phyloP scores from a whole-genome alignment of 1,139 yeast genomes.

The Williopsis jadinii region DNA sequence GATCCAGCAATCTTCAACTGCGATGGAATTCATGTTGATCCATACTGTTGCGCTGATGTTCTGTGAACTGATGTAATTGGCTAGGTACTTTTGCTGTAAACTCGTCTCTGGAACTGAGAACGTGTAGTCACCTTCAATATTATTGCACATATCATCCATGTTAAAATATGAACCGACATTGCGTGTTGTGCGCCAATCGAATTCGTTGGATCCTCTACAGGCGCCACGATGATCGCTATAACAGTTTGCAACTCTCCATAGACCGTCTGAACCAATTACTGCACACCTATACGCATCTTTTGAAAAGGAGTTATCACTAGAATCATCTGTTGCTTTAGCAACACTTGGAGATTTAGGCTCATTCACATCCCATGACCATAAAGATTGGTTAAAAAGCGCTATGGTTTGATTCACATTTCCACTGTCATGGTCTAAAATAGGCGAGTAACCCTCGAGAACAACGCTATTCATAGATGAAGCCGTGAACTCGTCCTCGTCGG shows the following conservation, averaged over 20 bases:
- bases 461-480: slow-evolving; percentile 28
- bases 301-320: slow-evolving; percentile 12
- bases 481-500: slow-evolving; percentile 28
- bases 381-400: slow-evolving; percentile 27
- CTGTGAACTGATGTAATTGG: slow-evolving; percentile 16
- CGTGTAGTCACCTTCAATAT: slow-evolving; percentile 18
- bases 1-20: slow-evolving; percentile 76
- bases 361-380: slow-evolving; percentile 69
- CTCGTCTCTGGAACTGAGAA: slow-evolving; percentile 57
- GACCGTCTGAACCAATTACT: slow-evolving; percentile 30
- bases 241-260: slow-evolving; percentile 64
- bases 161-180: slow-evolving; percentile 40
- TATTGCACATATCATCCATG: slow-evolving; percentile 37
- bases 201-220: slow-evolving; percentile 39
- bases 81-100: slow-evolving; percentile 33
- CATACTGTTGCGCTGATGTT: slow-evolving; percentile 41
- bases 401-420: slow-evolving; percentile 23
- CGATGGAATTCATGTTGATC: slow-evolving; percentile 80
- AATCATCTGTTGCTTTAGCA: slow-evolving; percentile 12
- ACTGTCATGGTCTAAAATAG: slow-evolving; percentile 44
- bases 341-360: slow-evolving; percentile 36
- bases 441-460: slow-evolving; percentile 51
- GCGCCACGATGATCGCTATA: slow-evolving; percentile 44
- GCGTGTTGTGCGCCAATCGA: slow-evolving; percentile 41
- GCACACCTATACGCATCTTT: slow-evolving; percentile 58